Evolutionary conservation across 2,329 filamentous ascomycete genomes (phyloP), one percentile per base, ranked within the genome.

Genomic region (Botrytis fragariae): DNA sequence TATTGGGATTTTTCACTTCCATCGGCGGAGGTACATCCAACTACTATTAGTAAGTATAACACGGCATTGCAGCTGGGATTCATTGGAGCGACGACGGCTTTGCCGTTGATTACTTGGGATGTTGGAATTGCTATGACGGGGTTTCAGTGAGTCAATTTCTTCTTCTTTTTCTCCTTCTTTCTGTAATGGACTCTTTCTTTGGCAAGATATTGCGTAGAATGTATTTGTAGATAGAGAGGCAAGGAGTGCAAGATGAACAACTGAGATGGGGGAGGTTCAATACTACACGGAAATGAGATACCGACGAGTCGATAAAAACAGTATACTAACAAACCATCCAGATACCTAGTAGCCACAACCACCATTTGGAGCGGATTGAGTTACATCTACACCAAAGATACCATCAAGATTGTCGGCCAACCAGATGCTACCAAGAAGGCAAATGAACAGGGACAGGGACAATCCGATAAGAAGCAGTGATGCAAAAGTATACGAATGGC

Each of bases 1-100:
- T 99, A 98, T 83, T 99, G 96, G 96, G 96, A 99, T 83, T 98
- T 99, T 81, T 95, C 93, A 4, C 87, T 99, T 22, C 96, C 93
- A 3, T 93, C 91, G 57, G 93, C 93, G 4, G 93, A 96, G 83
- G 93, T 97, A 9, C 91, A 90, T 74, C 93, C 93, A 1, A 96
- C 93, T 0, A 91, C 88, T 1, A 93, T 97, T 75, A 94, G 92
- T 83, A 97, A 97, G 85, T 91, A 94, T 83, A 99, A 99, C 83
- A 99, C 96, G 0, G 94, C 97, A 61, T 84, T 98, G 78, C 96
- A 99, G 82, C 85, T 99, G 32, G 90, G 91, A 7, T 87, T 99
- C 20, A 92, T 99, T 79, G 95, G 95, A 29, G 88, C 91, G 18
- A 95, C 94, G 3, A 94, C 95, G 65, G 90, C 93, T 1, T 87